Evolutionary conservation across 139 green algal genomes (phyloP), one percentile per base, ranked within the genome.

Genomic region (Chlorella vulgaris): DNA sequence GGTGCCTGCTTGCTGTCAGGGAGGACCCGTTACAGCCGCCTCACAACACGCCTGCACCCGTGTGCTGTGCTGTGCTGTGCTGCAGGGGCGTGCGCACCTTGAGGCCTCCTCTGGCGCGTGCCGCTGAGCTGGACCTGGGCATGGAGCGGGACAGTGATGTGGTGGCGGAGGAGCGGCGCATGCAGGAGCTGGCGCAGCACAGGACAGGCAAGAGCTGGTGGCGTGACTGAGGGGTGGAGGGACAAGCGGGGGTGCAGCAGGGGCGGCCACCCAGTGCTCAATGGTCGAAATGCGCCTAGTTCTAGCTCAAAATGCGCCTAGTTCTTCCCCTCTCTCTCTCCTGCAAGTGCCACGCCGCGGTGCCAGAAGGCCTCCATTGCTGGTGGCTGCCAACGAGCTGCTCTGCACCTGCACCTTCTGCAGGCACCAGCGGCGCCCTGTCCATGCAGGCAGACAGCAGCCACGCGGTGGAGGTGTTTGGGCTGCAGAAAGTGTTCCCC

Each of bases 381-480:
- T 15, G 47, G 10, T 58, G 15, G 10, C 47, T 58, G 47, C 15
- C 13, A 24, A 24, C 15, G 47, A 10, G 10, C 13, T 58, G 47
- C 47, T 58, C 47, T 15, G 13, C 15, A 58, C 15, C 47, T 58
- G 47, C 47, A 10, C 47, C 47, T 24, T 24, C 13, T 58, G 47
- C 78, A 69, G 67, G 68, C 38, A 63, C 53, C 5, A 31, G 68
- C 40, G 51, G 29, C 39, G 38, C 53, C 8, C 43, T 80, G 67
- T 55, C 69, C n/a, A 10, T 70, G 50, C 40, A 69, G 43, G 24
- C 43, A 7, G 78, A 70, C 36, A 21, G 5, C 39, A 38, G 22
- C 40, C 86, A 93, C n/a, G 91, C 94, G 0, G 86, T 96, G 6
- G 93, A 97, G 85, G 84, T 97, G 65, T 96, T 90, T 80, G 94